Evolutionary conservation across 139 green algal species (phyloP).

Genomic region (Chlamydomonas sphaeroides): DNA sequence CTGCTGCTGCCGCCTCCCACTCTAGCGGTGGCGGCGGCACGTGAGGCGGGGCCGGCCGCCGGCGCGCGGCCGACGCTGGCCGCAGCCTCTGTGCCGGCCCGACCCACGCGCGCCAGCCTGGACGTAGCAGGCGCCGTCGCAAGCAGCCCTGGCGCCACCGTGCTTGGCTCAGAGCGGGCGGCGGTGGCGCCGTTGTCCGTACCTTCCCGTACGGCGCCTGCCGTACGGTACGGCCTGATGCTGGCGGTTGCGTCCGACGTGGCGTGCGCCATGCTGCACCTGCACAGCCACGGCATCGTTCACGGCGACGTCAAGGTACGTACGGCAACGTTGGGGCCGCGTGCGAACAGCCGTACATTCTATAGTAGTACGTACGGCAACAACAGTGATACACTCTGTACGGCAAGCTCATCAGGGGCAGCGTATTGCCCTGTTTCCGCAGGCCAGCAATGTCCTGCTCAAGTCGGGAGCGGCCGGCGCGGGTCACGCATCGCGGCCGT

Average conservation of each 20-base stretch:
- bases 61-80: too few relatives aligned
- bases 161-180: too few relatives aligned
- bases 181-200: neutral
- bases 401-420: neutral
- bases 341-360: too few relatives aligned
- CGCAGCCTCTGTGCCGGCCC: too few relatives aligned
- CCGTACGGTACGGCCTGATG: slow-evolving; percentile 18
- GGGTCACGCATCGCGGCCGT: neutral
- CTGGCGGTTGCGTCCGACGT: slow-evolving; percentile 21
- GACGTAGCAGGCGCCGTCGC: too few relatives aligned
- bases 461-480: neutral
- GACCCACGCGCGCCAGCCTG: too few relatives aligned
- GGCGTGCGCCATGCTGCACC: slow-evolving; percentile 26
- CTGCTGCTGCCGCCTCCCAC: neutral
- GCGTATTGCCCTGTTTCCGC: neutral
- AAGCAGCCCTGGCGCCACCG: too few relatives aligned
- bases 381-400: too few relatives aligned
- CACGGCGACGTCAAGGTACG: slow-evolving; percentile 28
- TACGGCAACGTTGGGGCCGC: neutral
- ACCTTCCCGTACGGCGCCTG: neutral
- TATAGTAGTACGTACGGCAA: too few relatives aligned
- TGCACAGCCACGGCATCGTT: slow-evolving; percentile 22
- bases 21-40: too few relatives aligned
- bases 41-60: too few relatives aligned
- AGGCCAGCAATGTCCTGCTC: slow-evolving; percentile 35